Base-by-base conservation (phyloP, 257 asterid species). In the Asclepias syriaca region DNA sequence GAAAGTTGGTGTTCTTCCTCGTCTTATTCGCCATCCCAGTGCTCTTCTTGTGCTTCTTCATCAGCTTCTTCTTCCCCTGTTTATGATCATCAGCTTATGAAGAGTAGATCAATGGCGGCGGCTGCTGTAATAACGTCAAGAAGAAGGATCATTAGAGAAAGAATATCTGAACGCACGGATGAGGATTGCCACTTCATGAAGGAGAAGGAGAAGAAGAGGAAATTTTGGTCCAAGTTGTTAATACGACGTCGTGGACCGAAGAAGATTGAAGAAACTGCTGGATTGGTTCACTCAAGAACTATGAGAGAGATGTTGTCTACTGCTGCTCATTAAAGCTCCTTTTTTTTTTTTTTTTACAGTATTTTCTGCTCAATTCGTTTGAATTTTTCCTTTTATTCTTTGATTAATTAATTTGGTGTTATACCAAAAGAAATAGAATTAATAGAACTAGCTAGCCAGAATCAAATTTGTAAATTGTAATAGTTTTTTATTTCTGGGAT, bases 211-310 rank as follows among this genome's bases (percentile, higher is more conserved):
- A 75, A 59, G 63, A 89, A 85, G 79, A 53, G 74, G 3, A 87
- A 95, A 21, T 90, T 92, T 82, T 92, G 96, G 90, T 85, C 91
- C 1, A 92, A 77, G 69, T 74, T 88, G 73, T 54, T 86, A 45
- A 39, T 39, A 9, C 48, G 9, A 6, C 48, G 11, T 43, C 65
- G 58, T 34, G 39, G 39, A 34, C 39, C 39, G 3, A 81, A 81
- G 70, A 63, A 54, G 37, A 53, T 45, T 59, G 66, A 74, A 10
- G 71, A 66, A 16, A 2, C 45, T 15, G 48, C 48, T 8, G 82
- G 63, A 3, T 81, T 89, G 85, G 53, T 65, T 78, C 87, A 76
- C 57, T 86, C 89, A 0, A 82, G 59, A 39, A 86, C 87, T 75
- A 72, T 79, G 77, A 77, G 85, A 69, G 90, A 87, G 73, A 82